A percentile compares a stretch with the other conserved stretches of the same genome.
Evolutionary conservation across 1,284 basidiomycete species (phyloP).

Genomic region (Ceratobasidium sp.): DNA sequence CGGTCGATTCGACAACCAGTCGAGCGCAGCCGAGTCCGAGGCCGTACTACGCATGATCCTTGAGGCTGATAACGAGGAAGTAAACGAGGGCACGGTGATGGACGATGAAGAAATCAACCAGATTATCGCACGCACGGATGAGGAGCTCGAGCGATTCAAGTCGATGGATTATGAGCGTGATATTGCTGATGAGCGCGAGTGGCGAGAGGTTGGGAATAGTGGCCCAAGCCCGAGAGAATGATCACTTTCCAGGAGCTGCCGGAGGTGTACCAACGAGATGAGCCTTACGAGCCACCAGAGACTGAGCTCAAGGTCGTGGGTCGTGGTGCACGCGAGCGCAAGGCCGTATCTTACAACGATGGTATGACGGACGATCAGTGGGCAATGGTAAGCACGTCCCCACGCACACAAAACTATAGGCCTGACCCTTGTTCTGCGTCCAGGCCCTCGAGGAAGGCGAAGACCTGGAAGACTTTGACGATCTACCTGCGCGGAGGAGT

Average conservation of each 20-base stretch:
- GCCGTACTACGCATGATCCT: slow-evolving; percentile 79
- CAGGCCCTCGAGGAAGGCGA: slow-evolving; percentile 89
- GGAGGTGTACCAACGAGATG: slow-evolving; percentile 89
- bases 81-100: slow-evolving; percentile 93
- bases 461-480: slow-evolving; percentile 72
- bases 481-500: slow-evolving; percentile 60
- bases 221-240: slow-evolving; percentile 83
- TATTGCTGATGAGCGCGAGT: slow-evolving; percentile 74
- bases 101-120: slow-evolving; percentile 99
- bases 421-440: background rate
- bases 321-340: slow-evolving; percentile 85
- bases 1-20: slow-evolving; percentile 99
- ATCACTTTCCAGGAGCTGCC: slow-evolving; percentile 94
- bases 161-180: slow-evolving; percentile 89
- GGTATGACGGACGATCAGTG: slow-evolving; percentile 95
- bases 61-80: slow-evolving; percentile 92
- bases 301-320: slow-evolving; percentile 75
- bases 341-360: slow-evolving; percentile 93
- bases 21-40: slow-evolving; percentile 97
- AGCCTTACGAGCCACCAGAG: slow-evolving; percentile 77
- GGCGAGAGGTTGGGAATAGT: slow-evolving; percentile 82
- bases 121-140: slow-evolving; percentile 87
- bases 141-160: slow-evolving; percentile 83
- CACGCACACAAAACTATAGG: background rate
- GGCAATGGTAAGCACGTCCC: slow-evolving; percentile 70